Base-by-base conservation (phyloP, 1,284 basidiomycete species). In the Stygiomarasmius scandens region DNA sequence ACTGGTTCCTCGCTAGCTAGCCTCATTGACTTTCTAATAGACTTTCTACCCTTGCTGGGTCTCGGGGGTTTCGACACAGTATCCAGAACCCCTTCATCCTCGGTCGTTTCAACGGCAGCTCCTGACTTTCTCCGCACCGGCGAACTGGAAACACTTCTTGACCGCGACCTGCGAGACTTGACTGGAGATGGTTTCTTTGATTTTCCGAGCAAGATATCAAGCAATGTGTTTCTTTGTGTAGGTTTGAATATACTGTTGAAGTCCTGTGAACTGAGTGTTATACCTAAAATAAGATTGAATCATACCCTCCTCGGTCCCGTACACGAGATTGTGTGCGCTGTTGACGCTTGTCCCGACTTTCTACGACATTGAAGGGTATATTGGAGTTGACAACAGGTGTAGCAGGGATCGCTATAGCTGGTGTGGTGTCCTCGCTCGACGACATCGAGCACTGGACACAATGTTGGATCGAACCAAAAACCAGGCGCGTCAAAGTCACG, bases 221-320 rank as follows among this genome's bases (percentile, higher is more conserved):
- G 69, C 20, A 77, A 65, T 22, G 66, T 71, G 58, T 71, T 75
- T 50, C 71, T 62, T 46, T 64, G 69, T 5, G 69, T 66, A 0
- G 75, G 73, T 43, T 73, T 67, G 52, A 74, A 77, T 47, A 77
- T 75, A 1, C 76, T 77, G 34, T 12, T 34, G 32, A 47, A 14
- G 49, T 9, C 25, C 23, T 19, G 49, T 45, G 1, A n/a, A 49
- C 3, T 44, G 27, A 29, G 16, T 22, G 34, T 22, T 14, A 46
- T 47, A 34, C 22, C 8, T 43, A 44, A 16, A 51, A n/a, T 20
- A 24, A 32, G n/a, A n/a, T n/a, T 49, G 24, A 47, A 46, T 74
- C 81, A 60, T 43, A 86, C 85, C 85, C 85, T 60, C 85, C 85
- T 52, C 85, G 78, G 68, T 86, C 82, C 47, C 86, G 77, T 65